phyloP scores from a whole-genome alignment of 345 rosid species.

The Atalantia buxifolia region DNA sequence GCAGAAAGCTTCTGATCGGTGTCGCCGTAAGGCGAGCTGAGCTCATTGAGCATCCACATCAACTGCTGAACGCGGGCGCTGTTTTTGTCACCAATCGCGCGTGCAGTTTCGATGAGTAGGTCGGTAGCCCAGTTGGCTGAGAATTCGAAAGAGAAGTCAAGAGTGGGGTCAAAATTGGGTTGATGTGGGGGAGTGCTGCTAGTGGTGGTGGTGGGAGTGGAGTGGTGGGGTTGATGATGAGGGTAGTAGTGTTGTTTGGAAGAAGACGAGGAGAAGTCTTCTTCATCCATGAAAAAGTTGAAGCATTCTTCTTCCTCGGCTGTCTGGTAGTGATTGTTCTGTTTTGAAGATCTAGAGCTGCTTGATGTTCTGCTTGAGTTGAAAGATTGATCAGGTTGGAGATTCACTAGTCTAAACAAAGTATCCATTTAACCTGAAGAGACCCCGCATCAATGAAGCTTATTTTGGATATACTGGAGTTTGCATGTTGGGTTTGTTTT shows the following conservation, averaged over 20 bases:
- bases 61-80: conserved; percentile 68
- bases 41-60: conserved; percentile 93
- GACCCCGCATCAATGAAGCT: conserved; percentile 59
- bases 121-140: conserved; percentile 74
- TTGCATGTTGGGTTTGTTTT: background rate
- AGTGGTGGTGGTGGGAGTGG: conserved; percentile 36
- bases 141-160: conserved; percentile 58
- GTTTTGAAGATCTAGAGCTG: conserved; percentile 75
- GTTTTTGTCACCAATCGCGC: conserved; percentile 62
- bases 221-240: conserved; percentile 33
- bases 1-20: conserved; percentile 75
- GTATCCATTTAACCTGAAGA: conserved; percentile 73
- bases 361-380: conserved; percentile 83
- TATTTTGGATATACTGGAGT: background rate
- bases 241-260: conserved; percentile 46
- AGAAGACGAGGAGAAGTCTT: conserved; percentile 97
- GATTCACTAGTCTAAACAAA: conserved; percentile 81
- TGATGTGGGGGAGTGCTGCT: conserved; percentile 28
- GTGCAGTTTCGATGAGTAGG: conserved; percentile 66
- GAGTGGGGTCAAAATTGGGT: conserved; percentile 36
- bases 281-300: conserved; percentile 99
- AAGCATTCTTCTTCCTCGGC: conserved; percentile 91
- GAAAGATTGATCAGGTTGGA: conserved; percentile 76
- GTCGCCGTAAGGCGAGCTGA: conserved; percentile 87
- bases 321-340: conserved; percentile 46